Conservation (phyloP, 2,329 filamentous ascomycete genomes). For the Cercospora brassicicola region DNA sequence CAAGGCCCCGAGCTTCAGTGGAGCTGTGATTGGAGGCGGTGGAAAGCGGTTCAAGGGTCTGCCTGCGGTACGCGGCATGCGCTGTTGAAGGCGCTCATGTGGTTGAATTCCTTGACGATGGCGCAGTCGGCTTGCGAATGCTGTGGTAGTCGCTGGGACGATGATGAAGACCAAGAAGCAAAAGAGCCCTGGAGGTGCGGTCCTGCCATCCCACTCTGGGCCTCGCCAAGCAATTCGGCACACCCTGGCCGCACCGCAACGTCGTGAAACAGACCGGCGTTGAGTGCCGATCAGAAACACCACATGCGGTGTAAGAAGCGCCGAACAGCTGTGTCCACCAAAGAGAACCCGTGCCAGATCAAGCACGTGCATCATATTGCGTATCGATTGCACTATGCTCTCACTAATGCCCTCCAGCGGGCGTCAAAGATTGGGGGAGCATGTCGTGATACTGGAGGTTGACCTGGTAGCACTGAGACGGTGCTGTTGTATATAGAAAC, state of each 20-base stretch:
- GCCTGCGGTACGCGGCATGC: conserved; percentile 1
- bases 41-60: neutral
- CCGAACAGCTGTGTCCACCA: neutral
- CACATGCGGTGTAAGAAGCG: conserved; percentile 13
- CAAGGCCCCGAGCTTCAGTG: conserved; percentile 6
- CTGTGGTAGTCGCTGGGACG: neutral
- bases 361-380: conserved; percentile 8
- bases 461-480: neutral
- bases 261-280: conserved; percentile 7
- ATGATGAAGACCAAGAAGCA: neutral
- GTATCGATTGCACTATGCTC: neutral
- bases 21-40: conserved; percentile 14
- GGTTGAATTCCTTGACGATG: conserved; percentile 9
- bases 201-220: neutral
- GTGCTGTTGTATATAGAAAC: neutral
- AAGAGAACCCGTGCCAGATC: neutral
- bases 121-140: neutral
- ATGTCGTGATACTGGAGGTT: neutral
- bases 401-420: neutral
- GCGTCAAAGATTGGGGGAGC: neutral
- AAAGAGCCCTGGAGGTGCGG: neutral
- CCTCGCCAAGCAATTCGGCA: conserved; percentile 4
- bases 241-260: conserved; percentile 1
- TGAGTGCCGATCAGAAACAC: neutral
- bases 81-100: conserved; percentile 9